phyloP scores from a whole-genome alignment of 768 basidiomycete genomes.

The Hericium erinaceus region DNA sequence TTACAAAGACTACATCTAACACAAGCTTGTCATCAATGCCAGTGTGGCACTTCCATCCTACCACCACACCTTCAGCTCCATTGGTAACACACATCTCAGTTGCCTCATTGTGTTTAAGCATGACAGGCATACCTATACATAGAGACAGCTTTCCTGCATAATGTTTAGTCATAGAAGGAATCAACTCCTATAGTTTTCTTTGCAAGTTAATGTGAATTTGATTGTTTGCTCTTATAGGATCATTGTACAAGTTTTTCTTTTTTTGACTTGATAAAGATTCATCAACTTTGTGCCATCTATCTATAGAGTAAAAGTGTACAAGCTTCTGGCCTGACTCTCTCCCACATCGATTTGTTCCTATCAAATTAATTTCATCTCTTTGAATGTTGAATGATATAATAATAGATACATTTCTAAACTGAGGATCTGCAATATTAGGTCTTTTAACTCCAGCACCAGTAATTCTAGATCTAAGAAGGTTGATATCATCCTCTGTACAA shows the following conservation, averaged over 20 bases:
- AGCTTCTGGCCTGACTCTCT: slow-evolving; percentile 20
- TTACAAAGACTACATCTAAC: slow-evolving; percentile 10
- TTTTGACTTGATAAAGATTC: neutral
- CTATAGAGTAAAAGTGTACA: slow-evolving; percentile 20
- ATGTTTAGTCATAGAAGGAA: slow-evolving; percentile 10
- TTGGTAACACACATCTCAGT: slow-evolving; percentile 19
- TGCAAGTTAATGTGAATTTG: neutral
- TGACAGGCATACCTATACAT: slow-evolving; percentile 17
- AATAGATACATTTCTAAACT: slow-evolving; percentile 27
- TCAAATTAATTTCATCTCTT: slow-evolving; percentile 29
- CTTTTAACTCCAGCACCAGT: slow-evolving; percentile 6
- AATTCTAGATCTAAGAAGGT: slow-evolving; percentile 22
- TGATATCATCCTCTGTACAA: slow-evolving; percentile 29
- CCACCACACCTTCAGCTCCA: slow-evolving; percentile 15
- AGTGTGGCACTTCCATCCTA: slow-evolving; percentile 4
- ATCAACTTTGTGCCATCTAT: neutral
- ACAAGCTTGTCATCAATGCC: neutral
- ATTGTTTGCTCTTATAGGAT: neutral
- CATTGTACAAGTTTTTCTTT: neutral
- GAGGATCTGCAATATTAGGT: slow-evolving; percentile 7
- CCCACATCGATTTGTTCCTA: slow-evolving; percentile 24
- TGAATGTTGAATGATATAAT: slow-evolving; percentile 29
- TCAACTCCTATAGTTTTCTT: slow-evolving; percentile 16
- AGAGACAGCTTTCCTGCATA: slow-evolving; percentile 13
- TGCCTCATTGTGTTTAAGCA: slow-evolving; percentile 16